Evolutionary conservation across 306 rosid species (phyloP), one percentile per base, ranked within the genome.

Genomic region (Rosa multiflora): DNA sequence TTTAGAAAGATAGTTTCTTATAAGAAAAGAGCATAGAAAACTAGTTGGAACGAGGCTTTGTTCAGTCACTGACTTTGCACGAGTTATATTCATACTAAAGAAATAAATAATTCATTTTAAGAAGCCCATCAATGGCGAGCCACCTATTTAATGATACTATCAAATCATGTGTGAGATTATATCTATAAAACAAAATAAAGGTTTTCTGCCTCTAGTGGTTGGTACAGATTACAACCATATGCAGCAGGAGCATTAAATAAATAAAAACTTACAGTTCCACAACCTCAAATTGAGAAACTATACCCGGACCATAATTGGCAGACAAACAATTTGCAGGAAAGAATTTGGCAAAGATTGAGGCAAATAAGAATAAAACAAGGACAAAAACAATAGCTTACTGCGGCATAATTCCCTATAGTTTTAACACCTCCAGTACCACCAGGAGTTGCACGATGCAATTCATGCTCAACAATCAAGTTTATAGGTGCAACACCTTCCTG

Each of bases 391-490:
- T 44, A 66, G 66, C 98, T 91, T 89, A 95, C 99, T 2, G 97
- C 98, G 13, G 99, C 99, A 88, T 95, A 95, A 87, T 95, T 95
- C 52, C 99, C 99, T 13, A 95, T 95, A 72, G 99, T 95, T 88
- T 95, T 95, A 79, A 95, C 99, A 67, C 98, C 94, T 84, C 99
- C 99, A 66, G 99, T 95, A 59, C 99, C 99, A 79, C 99, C 98
- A 49, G 98, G 98, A 85, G 96, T 88, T 79, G 99, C 99, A 76
- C 99, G 99, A 83, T 95, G 99, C 73, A 92, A 83, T 58, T 95
- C 98, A 74, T 76, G 85, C 89, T 95, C 99, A 61, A 95, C 80
- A 76, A 95, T 68, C 88, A 95, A 86, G 87, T 95, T 85, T 79
- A 95, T 95, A 18, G 99, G 98, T 75, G 98, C 97, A 82, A 95